Conservation (phyloP, 1,284 basidiomycete species). For the Heliocybe sulcata region DNA sequence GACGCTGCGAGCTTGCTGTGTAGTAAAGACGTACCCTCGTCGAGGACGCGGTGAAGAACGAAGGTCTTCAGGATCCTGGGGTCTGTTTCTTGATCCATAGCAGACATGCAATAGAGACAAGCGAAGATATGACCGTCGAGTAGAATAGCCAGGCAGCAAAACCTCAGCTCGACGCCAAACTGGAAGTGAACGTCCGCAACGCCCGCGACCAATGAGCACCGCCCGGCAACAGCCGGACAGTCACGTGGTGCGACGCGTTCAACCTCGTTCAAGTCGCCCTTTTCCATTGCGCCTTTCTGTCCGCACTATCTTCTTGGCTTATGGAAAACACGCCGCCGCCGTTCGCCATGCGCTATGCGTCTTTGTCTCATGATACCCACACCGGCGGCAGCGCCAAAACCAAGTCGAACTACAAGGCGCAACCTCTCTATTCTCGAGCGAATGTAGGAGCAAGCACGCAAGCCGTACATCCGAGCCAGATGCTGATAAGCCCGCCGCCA, state of each 20-base stretch:
- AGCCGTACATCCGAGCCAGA: conserved; percentile 8
- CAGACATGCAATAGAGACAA: too few relatives aligned
- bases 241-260: too few relatives aligned
- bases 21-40: background rate
- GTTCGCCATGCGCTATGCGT: background rate
- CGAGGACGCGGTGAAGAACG: background rate
- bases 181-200: background rate
- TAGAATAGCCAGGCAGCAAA: too few relatives aligned
- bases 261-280: too few relatives aligned
- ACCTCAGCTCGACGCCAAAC: too few relatives aligned
- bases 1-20: background rate
- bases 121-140: too few relatives aligned
- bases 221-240: too few relatives aligned
- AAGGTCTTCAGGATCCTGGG: background rate
- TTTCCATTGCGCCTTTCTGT: background rate
- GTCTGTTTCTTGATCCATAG: background rate
- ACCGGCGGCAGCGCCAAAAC: background rate
- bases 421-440: too few relatives aligned
- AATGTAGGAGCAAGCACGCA: background rate
- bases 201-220: too few relatives aligned
- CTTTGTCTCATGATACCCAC: background rate
- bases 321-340: background rate
- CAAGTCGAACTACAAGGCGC: background rate
- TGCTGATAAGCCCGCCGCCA: conserved; percentile 39
- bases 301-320: background rate